Base-by-base conservation (phyloP, 2,329 filamentous ascomycete genomes). In the Pseudogymnoascus sp. region DNA sequence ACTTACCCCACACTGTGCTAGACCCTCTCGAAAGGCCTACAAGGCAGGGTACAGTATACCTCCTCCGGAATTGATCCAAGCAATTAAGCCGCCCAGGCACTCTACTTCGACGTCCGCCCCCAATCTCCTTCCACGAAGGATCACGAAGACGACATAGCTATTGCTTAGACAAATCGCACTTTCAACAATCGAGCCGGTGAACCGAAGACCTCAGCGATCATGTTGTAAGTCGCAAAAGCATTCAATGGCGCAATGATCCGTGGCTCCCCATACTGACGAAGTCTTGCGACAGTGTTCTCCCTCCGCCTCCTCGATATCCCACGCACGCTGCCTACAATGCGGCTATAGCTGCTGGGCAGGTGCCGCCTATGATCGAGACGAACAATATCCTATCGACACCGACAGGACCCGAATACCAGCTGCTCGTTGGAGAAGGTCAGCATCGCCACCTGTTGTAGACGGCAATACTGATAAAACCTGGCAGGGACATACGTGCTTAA, bases 371-470 rank as follows among this genome's bases (percentile, higher is more conserved):
- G 74, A 88, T 96, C 71, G 94, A 99, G 81, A 97, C 93, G 61
- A 96, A 94, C 76, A 99, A 97, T 73, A 88, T 86, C 39, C 79
- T 99, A 65, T 85, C 84, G 62, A 88, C 89, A 69, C 93, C 90
- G 25, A 85, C 86, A 36, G 90, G 90, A 4, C 84, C 89, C 25
- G 92, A 96, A 69, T 90, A 91, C 75, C 90, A 95, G 73, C 87
- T 99, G 68, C 86, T 96, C 45, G 92, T 93, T 58, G 94, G 93
- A 74, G 94, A 99, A 85, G 94, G 92, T 90, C 77, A 67, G 66
- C 59, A 64, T 10, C 45, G 59, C 60, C 58, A 42, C 21, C 15
- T n/a, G 29, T 5, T 55, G 5, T 55, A 55, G 29, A 35, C 9
- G 27, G 25, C 27, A 60, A 60, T 61, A 37, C 48, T 48, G 36